Conservation (phyloP, 805 yeast species). For the Candida germanica region DNA sequence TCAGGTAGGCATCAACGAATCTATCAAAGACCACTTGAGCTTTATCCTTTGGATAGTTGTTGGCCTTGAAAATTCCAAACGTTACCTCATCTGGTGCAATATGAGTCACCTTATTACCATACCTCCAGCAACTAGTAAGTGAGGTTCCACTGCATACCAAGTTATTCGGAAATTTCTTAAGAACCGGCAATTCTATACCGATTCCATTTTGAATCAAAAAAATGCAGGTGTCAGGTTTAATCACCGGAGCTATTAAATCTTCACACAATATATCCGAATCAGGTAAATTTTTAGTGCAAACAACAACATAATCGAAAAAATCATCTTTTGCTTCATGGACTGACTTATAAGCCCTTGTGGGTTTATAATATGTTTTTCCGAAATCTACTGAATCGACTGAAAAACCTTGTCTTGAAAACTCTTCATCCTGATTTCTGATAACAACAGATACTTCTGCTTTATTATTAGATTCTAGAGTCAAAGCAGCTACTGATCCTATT, state of each 20-base stretch:
- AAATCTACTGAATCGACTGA: constrained; percentile 31
- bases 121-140: constrained; percentile 33
- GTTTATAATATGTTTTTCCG: constrained; percentile 32
- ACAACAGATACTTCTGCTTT: constrained; percentile 39
- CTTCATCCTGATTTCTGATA: constrained; percentile 35
- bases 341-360: constrained; percentile 25
- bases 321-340: constrained; percentile 29
- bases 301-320: constrained; percentile 34
- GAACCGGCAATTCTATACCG: constrained; percentile 32
- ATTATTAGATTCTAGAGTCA: constrained; percentile 50
- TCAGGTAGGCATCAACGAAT: constrained; percentile 27
- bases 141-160: constrained; percentile 36
- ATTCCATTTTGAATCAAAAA: constrained; percentile 41
- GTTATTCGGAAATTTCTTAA: constrained; percentile 29
- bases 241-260: constrained; percentile 37
- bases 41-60: constrained; percentile 9
- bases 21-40: constrained; percentile 14
- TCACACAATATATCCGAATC: constrained; percentile 39
- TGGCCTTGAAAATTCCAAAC: constrained; percentile 22
- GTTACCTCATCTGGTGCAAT: constrained; percentile 19
- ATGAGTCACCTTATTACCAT: constrained; percentile 19
- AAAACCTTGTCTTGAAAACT: constrained; percentile 27
- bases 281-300: constrained; percentile 39
- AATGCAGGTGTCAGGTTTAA: constrained; percentile 24
- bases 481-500: constrained; percentile 76